Base-by-base conservation (phyloP, 768 basidiomycete species). In the Lactarius vividus region DNA sequence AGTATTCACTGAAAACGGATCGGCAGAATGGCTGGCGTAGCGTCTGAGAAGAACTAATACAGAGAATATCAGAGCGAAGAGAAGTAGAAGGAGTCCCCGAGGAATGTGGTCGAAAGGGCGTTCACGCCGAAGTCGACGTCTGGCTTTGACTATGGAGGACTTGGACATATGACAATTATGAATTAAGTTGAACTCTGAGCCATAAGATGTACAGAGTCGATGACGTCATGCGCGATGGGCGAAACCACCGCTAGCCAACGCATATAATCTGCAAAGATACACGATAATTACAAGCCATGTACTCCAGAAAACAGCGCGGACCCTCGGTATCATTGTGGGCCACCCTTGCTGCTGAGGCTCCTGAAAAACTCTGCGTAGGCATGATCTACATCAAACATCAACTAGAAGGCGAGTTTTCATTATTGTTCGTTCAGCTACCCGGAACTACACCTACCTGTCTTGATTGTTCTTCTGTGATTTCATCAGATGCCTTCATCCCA, bases 341-440 rank as follows among this genome's bases (percentile, higher is more conserved):
- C 69, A 23, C 75, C 75, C 63, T 81, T 81, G 23, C 77, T 68
- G 23, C 82, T 85, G 59, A 93, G 73, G 78, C 89, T 91, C 62
- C 88, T 79, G 82, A 94, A 93, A 79, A 94, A 95, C 76, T 96
- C 92, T 20, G 91, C 89, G 73, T 98, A 98, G 0, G 96, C 95
- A 72, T 96, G 88, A 71, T 98, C 96, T 60, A 97, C 92, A 72
- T 98, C 96, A 73, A 98, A 98, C n/a, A 93, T 80, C 66, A 98
- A 82, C 92, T 97, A 64, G 10, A 13, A 39, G 18, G 39, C 4
- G 20, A 49, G 2, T 37, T n/a, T 62, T 62, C 13, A 66, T 46
- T 1, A 20, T n/a, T 28, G 23, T 66, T 53, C 31, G 10, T 31
- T 33, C 26, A 3, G 55, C 29, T 31, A 52, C 37, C 29, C 6